phyloP scores from a whole-genome alignment of 352 stramenopile species.

The Phytopythium sindhum region DNA sequence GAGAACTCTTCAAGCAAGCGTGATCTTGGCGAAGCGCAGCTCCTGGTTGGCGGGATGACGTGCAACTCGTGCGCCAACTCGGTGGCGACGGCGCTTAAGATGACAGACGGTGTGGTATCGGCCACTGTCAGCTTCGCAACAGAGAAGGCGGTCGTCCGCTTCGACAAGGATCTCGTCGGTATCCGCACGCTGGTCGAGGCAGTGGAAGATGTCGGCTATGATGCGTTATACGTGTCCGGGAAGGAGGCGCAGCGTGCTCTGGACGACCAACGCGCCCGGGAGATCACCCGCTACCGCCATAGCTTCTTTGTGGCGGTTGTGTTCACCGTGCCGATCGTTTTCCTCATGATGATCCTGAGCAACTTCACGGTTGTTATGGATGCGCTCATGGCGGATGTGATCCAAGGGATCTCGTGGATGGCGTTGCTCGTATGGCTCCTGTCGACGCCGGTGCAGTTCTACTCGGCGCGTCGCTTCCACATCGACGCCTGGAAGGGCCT shows the following conservation, averaged over 20 bases:
- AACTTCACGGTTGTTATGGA: constrained; percentile 63
- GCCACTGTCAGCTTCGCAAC: constrained; percentile 86
- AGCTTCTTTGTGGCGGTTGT: constrained; percentile 87
- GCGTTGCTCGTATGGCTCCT: constrained; percentile 74
- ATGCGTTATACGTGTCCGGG: constrained; percentile 69
- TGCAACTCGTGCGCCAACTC: constrained; percentile 91
- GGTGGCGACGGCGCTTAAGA: constrained; percentile 84
- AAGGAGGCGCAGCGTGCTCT: constrained; percentile 75
- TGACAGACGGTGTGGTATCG: constrained; percentile 68
- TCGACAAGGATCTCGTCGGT: constrained; percentile 69
- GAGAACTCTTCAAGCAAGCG: constrained; percentile 31
- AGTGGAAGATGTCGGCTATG: constrained; percentile 89
- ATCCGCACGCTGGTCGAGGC: constrained; percentile 85
- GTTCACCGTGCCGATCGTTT: constrained; percentile 93
- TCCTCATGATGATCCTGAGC: constrained; percentile 90
- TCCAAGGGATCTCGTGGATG: constrained; percentile 75
- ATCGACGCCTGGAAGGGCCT: constrained; percentile 91
- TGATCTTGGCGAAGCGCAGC: constrained; percentile 57
- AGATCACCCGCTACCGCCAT: constrained; percentile 73
- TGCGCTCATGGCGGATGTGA: constrained; percentile 43
- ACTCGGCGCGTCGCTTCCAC: constrained; percentile 93
- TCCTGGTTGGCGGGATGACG: constrained; percentile 88
- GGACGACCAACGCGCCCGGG: constrained; percentile 75
- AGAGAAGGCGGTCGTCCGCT: constrained; percentile 77
- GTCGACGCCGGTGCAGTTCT: constrained; percentile 95